phyloP scores from a whole-genome alignment of 1,284 basidiomycete species.

The Pisolithus thermaeus region DNA sequence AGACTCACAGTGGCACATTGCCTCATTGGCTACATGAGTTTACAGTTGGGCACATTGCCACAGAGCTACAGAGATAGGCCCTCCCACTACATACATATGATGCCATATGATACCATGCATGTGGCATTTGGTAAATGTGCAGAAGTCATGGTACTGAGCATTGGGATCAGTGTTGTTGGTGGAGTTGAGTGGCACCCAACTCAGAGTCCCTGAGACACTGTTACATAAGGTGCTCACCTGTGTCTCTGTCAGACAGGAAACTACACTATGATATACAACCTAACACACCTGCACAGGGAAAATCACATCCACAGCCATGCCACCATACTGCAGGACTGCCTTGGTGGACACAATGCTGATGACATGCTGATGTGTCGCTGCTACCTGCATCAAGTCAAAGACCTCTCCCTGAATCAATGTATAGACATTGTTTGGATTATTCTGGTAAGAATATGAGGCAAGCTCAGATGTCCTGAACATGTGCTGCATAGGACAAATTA shows the following conservation, averaged over 20 bases:
- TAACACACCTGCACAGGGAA: constrained; percentile 87
- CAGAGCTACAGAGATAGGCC: too few species aligned
- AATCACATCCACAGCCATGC: constrained; percentile 67
- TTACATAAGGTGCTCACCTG: constrained; percentile 92
- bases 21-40: too few species aligned
- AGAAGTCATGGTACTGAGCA: constrained; percentile 95
- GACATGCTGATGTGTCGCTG: constrained; percentile 58
- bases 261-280: not conserved
- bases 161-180: constrained; percentile 79
- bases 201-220: constrained; percentile 76
- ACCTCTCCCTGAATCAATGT: constrained; percentile 90
- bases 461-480: constrained; percentile 83
- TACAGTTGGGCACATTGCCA: too few species aligned
- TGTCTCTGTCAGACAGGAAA: constrained; percentile 5
- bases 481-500: constrained; percentile 94
- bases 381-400: constrained; percentile 68
- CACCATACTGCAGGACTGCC: constrained; percentile 80
- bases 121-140: constrained; percentile 58
- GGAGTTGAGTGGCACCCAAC: constrained; percentile 75
- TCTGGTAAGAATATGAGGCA: constrained; percentile 58
- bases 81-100: too few species aligned
- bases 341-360: constrained; percentile 75
- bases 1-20: too few species aligned
- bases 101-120: too few species aligned
- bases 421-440: constrained; percentile 71